Evolutionary conservation across 805 yeast genomes (phyloP).

Genomic region (Nadsonia fulvescens): DNA sequence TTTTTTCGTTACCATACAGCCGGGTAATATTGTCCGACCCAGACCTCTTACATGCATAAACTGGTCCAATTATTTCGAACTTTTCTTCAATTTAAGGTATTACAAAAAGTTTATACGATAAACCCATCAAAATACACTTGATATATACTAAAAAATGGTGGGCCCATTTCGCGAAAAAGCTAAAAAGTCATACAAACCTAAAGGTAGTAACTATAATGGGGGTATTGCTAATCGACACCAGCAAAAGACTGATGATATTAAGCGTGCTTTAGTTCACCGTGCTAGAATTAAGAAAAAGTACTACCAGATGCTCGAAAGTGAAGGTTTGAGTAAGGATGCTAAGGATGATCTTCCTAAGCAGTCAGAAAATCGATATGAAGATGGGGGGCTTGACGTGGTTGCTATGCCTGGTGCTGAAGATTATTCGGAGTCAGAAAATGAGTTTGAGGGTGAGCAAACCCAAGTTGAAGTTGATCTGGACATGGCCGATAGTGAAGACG

Average conservation of each 20-base stretch:
- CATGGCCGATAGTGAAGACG: conserved; percentile 5
- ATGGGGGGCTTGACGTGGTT: conserved; percentile 5
- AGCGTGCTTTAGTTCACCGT: conserved; percentile 56
- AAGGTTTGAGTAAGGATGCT: conserved; percentile 41
- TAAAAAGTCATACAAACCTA: too few species aligned
- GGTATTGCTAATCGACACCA: conserved; percentile 5
- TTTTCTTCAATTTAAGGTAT: too few species aligned
- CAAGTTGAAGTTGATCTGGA: conserved; percentile 10
- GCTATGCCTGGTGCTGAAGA: conserved; percentile 2
- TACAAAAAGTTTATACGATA: too few species aligned
- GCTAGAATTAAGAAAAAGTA: conserved; percentile 69
- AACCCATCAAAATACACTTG: too few species aligned
- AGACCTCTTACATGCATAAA: too few species aligned
- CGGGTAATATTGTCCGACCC: too few species aligned
- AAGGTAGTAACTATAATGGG: too few species aligned
- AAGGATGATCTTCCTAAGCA: conserved; percentile 11
- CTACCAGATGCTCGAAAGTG: conserved; percentile 58
- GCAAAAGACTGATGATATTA: conserved; percentile 38
- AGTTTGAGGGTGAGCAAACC: conserved; percentile 7
- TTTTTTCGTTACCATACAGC: too few species aligned
- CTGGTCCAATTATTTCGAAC: too few species aligned
- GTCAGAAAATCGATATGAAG: conserved; percentile 2
- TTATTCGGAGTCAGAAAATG: conserved; percentile 1
- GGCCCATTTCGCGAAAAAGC: too few species aligned
- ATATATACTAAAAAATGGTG: too few species aligned